A percentile compares a stretch with the other conserved stretches of the same genome.
phyloP scores from a whole-genome alignment of 805 yeast genomes.

The Candida insectorum region DNA sequence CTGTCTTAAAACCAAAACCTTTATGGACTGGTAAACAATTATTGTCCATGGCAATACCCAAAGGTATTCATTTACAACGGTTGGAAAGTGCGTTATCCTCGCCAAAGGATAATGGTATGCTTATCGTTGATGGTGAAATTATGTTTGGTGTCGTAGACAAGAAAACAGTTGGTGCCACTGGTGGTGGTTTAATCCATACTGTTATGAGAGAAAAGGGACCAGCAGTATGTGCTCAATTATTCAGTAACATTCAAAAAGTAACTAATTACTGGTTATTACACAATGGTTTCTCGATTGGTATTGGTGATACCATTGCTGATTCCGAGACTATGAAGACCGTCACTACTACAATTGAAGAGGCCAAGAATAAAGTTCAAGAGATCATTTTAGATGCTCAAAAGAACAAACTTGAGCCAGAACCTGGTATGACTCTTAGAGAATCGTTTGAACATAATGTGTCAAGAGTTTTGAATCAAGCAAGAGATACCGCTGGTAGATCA shows the following conservation, averaged over 20 bases:
- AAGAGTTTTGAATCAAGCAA: conserved; percentile 92
- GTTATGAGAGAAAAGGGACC: conserved; percentile 98
- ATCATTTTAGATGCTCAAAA: conserved; percentile 90
- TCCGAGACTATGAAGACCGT: conserved; percentile 92
- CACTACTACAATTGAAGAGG: conserved; percentile 88
- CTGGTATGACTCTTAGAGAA: conserved; percentile 99
- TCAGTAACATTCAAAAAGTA: conserved; percentile 90
- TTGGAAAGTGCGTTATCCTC: conserved; percentile 80
- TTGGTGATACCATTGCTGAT: conserved; percentile 99
- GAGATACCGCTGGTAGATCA: conserved; percentile 98
- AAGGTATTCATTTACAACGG: conserved; percentile 92
- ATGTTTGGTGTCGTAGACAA: conserved; percentile 98
- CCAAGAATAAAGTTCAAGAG: conserved; percentile 91
- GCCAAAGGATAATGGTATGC: conserved; percentile 94
- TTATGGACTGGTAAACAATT: conserved; percentile 98
- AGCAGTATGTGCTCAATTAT: conserved; percentile 78
- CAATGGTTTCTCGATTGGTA: conserved; percentile 97
- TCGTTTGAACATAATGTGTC: conserved; percentile 97
- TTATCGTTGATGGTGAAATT: conserved; percentile 91
- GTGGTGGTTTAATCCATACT: conserved; percentile 96
- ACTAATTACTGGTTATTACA: conserved; percentile 96
- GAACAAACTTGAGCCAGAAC: conserved; percentile 86
- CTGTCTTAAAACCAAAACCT: conserved; percentile 90
- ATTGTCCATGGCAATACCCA: conserved; percentile 88
- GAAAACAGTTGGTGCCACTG: conserved; percentile 97